phyloP scores from a whole-genome alignment of 371 early-diverging fungal species.

The Scutellospora calospora region DNA sequence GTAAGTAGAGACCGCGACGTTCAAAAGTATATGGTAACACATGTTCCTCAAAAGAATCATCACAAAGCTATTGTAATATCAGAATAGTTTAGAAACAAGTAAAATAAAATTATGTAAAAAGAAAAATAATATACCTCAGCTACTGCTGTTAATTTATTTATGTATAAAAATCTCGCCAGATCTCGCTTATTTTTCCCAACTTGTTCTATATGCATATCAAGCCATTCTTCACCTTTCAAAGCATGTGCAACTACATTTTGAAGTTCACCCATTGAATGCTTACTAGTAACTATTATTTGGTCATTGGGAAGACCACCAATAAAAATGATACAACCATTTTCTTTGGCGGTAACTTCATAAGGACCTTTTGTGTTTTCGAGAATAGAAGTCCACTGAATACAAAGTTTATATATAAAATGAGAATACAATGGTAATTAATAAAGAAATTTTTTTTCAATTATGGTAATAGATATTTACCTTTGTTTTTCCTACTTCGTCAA shows the following conservation, averaged over 20 bases:
- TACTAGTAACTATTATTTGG: constrained; percentile 87
- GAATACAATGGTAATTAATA: background rate
- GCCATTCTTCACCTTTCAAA: constrained; percentile 81
- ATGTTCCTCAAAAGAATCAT: constrained; percentile 96
- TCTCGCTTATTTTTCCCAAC: constrained; percentile 67
- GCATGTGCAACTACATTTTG: constrained; percentile 60
- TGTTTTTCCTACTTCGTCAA: constrained; percentile 68
- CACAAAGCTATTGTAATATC: constrained; percentile 73
- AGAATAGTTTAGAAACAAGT: background rate
- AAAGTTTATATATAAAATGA: background rate
- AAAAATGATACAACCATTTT: constrained; percentile 96
- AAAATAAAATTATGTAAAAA: background rate
- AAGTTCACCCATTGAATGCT: constrained; percentile 73
- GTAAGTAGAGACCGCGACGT: constrained; percentile 86
- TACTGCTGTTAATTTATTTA: constrained; percentile 82
- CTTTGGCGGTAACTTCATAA: constrained; percentile 92
- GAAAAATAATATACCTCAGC: constrained; percentile 68
- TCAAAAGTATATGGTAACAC: constrained; percentile 84
- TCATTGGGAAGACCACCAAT: constrained; percentile 73
- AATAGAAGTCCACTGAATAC: constrained; percentile 64
- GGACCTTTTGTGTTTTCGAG: constrained; percentile 76
- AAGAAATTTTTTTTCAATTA: background rate
- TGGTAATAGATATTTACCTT: constrained; percentile 47
- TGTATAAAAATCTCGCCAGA: constrained; percentile 75
- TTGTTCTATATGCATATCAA: constrained; percentile 68